phyloP scores from a whole-genome alignment of 2,329 filamentous ascomycete genomes.

The Pyrenochaeta sp. region DNA sequence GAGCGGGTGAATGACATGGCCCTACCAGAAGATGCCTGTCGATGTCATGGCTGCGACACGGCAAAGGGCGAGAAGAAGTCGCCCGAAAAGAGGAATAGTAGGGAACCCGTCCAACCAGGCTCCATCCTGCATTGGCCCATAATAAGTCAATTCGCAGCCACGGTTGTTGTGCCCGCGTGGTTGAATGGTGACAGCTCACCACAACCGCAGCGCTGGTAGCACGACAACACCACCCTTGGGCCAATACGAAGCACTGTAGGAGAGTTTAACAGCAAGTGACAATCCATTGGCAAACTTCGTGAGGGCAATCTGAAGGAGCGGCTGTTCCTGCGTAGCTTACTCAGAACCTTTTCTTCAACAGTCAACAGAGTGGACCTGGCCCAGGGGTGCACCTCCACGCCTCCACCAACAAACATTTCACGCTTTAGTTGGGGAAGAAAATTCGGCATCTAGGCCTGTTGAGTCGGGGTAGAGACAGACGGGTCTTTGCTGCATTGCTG shows the following conservation, averaged over 20 bases:
- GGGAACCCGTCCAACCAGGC: conserved; percentile 26
- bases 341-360: conserved; percentile 22
- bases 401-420: conserved; percentile 27
- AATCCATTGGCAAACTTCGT: conserved; percentile 9
- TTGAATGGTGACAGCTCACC: conserved; percentile 27
- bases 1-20: conserved; percentile 18
- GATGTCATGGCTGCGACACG: conserved; percentile 32
- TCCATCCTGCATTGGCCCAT: conserved; percentile 27
- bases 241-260: conserved; percentile 1
- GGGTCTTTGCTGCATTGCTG: conserved; percentile 13
- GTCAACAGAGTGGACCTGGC: conserved; percentile 7
- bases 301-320: conserved; percentile 16
- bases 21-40: conserved; percentile 19
- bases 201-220: conserved; percentile 25
- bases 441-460: conserved; percentile 22
- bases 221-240: conserved; percentile 14
- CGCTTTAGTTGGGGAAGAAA: conserved; percentile 28
- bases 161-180: conserved; percentile 30
- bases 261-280: conserved; percentile 14
- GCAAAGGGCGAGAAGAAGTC: conserved; percentile 27
- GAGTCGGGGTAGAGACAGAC: conserved; percentile 15
- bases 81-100: conserved; percentile 23
- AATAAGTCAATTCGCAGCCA: conserved; percentile 35
- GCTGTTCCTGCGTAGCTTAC: conserved; percentile 38
- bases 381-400: conserved; percentile 24